A percentile compares a stretch with the other conserved stretches of the same genome.
phyloP scores from a whole-genome alignment of 129 eudicot genomes.

The Tagetes patula region DNA sequence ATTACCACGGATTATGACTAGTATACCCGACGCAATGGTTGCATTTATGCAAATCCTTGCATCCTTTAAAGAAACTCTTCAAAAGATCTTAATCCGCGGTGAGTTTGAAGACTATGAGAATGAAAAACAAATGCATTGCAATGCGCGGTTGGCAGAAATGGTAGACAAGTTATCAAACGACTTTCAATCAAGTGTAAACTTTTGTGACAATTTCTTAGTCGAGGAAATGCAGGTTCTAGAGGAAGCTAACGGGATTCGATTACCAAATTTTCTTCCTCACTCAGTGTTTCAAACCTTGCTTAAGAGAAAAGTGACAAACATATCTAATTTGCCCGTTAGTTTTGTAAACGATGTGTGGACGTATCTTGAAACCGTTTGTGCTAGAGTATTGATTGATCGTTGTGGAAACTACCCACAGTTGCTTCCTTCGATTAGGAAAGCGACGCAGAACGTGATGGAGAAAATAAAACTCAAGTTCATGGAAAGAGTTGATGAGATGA shows the following conservation, averaged over 20 bases:
- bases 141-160: constrained; percentile 31
- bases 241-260: constrained; percentile 40
- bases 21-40: constrained; percentile 40
- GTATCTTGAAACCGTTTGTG: constrained; percentile 24
- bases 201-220: constrained; percentile 25
- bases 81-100: constrained; percentile 29
- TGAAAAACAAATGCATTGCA: constrained; percentile 30
- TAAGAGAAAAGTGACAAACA: constrained; percentile 14
- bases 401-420: constrained; percentile 34
- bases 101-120: constrained; percentile 20
- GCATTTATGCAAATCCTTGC: constrained; percentile 39
- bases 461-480: constrained; percentile 20
- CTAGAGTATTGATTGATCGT: constrained; percentile 11
- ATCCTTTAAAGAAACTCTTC: constrained; percentile 37
- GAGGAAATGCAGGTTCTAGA: constrained; percentile 40
- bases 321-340: constrained; percentile 15
- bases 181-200: constrained; percentile 4
- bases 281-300: constrained; percentile 33
- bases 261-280: constrained; percentile 30
- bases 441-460: constrained; percentile 14
- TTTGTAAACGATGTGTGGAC: constrained; percentile 32
- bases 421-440: constrained; percentile 30
- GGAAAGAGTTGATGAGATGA: constrained; percentile 31
- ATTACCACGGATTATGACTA: constrained; percentile 29
- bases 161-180: constrained; percentile 15